Evolutionary conservation across 768 basidiomycete genomes (phyloP), one percentile per base, ranked within the genome.

Genomic region (Amanita inopinata): DNA sequence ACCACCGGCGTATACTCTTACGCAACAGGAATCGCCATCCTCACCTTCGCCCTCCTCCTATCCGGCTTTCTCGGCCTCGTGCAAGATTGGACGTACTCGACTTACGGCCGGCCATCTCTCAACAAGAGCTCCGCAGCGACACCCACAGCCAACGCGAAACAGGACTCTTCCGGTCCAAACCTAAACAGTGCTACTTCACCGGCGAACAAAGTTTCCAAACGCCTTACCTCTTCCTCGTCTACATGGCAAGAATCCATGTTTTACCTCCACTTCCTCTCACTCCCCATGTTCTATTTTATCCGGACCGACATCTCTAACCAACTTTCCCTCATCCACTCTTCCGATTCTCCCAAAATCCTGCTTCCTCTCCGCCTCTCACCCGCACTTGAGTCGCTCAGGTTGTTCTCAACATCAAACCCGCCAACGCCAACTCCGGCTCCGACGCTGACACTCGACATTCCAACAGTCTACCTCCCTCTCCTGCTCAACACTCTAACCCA

Each of bases 191-290:
- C n/a, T n/a, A 7, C 50, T 10, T 33, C 39, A 19, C 41, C 48
- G 3, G 40, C 8, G 45, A 42, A 6, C 44, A 51, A 4, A 48
- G 41, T 1, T 44, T 55, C 12, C 37, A 28, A 36, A 32, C 42
- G 9, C 43, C 43, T 15, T n/a, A n/a, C n/a, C 47, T 37, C n/a
- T 50, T 51, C 32, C 51, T 60, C 48, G 19, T 42, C 60, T 0
- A 58, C 74, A 33, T 96, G 92, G 92, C 77, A 83, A 54, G 92
- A 96, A 61, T 81, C 78, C 38, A 78, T 97, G 75, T 97, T 94
- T 64, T 97, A 91, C 64, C 70, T 87, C 15, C 88, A 91, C 60
- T 76, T 81, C 53, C 73, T 90, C 40, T 75, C 80, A 9, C 68
- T 91, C 9, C 88, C 86, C 4, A 70, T 89, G 68, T 90, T 91